Percentiles rank a stretch among this genome's conserved stretches.
Evolutionary conservation across 371 early-diverging fungal genomes (phyloP).

Genomic region (Chytridium lagenaria): DNA sequence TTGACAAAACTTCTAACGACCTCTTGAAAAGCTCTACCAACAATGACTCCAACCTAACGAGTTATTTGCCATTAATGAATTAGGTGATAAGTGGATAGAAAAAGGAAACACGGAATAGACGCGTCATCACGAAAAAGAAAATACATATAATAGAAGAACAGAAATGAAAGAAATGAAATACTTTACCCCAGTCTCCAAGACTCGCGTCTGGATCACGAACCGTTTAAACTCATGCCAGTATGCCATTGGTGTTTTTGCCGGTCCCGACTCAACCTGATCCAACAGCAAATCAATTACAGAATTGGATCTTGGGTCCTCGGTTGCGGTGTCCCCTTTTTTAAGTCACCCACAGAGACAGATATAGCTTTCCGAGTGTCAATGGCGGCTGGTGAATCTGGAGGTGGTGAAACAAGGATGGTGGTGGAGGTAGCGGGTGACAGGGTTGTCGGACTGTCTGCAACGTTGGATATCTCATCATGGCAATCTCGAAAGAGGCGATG

Average conservation of each 20-base stretch:
- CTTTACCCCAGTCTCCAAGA: slow-evolving; percentile 42
- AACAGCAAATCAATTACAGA: slow-evolving; percentile 13
- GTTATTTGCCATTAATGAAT: no score
- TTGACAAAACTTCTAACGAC: slow-evolving; percentile 15
- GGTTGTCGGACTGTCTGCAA: not conserved
- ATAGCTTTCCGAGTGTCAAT: not conserved
- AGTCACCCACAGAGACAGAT: not conserved
- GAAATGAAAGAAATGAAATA: not conserved
- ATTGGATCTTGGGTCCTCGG: not conserved
- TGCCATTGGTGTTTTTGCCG: slow-evolving; percentile 8
- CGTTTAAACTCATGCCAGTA: slow-evolving; percentile 35
- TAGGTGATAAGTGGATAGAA: not conserved
- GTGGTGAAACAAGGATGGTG: not conserved
- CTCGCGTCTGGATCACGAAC: slow-evolving; percentile 37
- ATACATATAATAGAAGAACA: not conserved
- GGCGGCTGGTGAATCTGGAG: not conserved
- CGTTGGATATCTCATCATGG: slow-evolving; percentile 2
- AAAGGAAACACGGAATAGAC: not conserved
- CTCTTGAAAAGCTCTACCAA: slow-evolving; percentile 41
- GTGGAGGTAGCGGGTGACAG: not conserved
- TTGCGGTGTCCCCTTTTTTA: not conserved
- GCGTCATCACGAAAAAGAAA: not conserved
- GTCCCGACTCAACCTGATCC: slow-evolving; percentile 13
- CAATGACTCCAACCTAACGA: slow-evolving; percentile 28
- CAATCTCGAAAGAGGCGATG: slow-evolving; percentile 4